Evolutionary conservation across 495 filamentous ascomycete species (phyloP), one percentile per base, ranked within the genome.

Genomic region (Podospora pseudocomata): DNA sequence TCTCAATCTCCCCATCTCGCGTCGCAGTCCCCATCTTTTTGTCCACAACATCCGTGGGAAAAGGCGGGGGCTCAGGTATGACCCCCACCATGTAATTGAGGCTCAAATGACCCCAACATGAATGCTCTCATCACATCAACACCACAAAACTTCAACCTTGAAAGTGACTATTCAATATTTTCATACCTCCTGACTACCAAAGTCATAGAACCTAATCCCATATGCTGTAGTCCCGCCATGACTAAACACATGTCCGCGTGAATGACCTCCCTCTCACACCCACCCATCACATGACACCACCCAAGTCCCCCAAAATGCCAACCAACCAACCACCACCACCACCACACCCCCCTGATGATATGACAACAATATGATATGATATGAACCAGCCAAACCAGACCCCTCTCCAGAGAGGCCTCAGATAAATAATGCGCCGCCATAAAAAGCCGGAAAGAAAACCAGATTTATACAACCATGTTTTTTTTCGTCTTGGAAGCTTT

Each of bases 391-490:
- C 39, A 49, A 49, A 49, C 39, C 39, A 49, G 9, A 7, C 30
- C 30, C 39, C 9, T 11, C 39, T 49, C 39, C 39, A 49, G 39
- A 49, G 39, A 7, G 4, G 4, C 30, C 13, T 11, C 7, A 49
- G 9, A 49, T 39, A 16, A 49, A 13, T 49, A 49, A 49, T 49
- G 39, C 39, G 39, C 13, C 39, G 9, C 39, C 30, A 6, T 5
- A 49, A 49, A 49, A 49, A 49, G 39, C 39, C 39, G 9, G 39
- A 49, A 49, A 11, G 15, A 11, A 49, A 49, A 49, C 58, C 58
- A 59, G 4, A 28, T 60, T 60, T 60, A 60, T 60, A 60, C 58
- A 60, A 60, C 58, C 58, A 28, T 27, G 23, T 26, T 30, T 30
- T 59, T 26, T 30, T 18, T 26, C 15, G 30, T 23, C 56, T 59